Evolutionary conservation across 108 stramenopile genomes (phyloP), one percentile per base, ranked within the genome.

Genomic region (Mediolabrus comicus): DNA sequence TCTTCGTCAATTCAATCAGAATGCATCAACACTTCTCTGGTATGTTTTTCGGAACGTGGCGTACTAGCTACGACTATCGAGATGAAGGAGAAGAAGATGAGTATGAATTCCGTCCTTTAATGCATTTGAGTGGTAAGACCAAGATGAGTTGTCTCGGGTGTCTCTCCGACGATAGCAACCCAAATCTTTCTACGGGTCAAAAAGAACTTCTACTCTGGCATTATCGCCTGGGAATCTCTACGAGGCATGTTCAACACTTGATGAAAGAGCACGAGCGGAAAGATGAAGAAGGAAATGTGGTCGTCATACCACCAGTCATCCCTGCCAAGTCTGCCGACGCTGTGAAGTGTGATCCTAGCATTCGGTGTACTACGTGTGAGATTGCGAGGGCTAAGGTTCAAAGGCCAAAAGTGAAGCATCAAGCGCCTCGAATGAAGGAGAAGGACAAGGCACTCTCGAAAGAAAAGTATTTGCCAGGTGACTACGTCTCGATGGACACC

Each of bases 131-230:
- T 17, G 13, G 28, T 19, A 31, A 33, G n/a, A n/a, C n/a, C n/a
- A n/a, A n/a, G n/a, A n/a, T n/a, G n/a, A n/a, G n/a, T n/a, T n/a
- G n/a, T n/a, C n/a, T n/a, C 9, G 13, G 28, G 8, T 35, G 29
- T 9, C 36, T 65, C 10, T 49, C 24, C 43, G 16, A 2, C 1
- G 70, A 72, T 35, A 3, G 2, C 0, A 81, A 81, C 60, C 22
- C 39, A 0, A 81, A 75, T 36, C 43, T 81, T 19, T 53, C 74
- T 14, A n/a, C 24, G 0, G 62, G 68, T 41, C 69, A 75, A 24
- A 81, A 75, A 63, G 74, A 71, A 30, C 29, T 75, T 1, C 19
- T 73, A 0, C 16, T 46, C 12, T 79, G 71, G 71, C 78, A 78
- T 33, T 60, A 54, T 16, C 41, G 51, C 3, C 27, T 78, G 12